phyloP scores from a whole-genome alignment of 768 basidiomycete species.

The Mycena metata region DNA sequence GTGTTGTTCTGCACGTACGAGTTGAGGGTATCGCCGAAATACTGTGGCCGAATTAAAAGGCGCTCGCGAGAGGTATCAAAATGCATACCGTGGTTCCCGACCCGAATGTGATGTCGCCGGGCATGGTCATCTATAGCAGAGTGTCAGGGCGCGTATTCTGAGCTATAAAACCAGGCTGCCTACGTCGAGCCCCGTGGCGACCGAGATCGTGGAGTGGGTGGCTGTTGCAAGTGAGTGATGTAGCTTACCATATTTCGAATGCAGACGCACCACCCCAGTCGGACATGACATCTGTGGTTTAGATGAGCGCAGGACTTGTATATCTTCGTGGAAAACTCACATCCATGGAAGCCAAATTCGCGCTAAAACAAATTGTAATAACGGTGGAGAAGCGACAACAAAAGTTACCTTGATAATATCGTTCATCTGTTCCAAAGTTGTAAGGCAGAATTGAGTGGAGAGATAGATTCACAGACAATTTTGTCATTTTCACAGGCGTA shows the following conservation, averaged over 20 bases:
- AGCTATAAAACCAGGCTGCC: constrained; percentile 36
- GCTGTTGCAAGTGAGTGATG: constrained; percentile 34
- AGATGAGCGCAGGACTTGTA: neutral
- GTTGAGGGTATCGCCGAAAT: constrained; percentile 78
- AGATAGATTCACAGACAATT: too few relatives aligned
- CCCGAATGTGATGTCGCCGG: constrained; percentile 61
- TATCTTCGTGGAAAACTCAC: constrained; percentile 48
- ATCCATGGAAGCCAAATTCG: constrained; percentile 85
- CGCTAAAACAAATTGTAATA: constrained; percentile 39
- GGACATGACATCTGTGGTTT: constrained; percentile 69
- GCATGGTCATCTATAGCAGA: constrained; percentile 75
- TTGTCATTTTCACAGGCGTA: constrained; percentile 84
- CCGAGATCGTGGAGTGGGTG: constrained; percentile 72
- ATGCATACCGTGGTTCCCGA: constrained; percentile 41
- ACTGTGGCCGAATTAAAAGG: constrained; percentile 52
- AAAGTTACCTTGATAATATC: constrained; percentile 69
- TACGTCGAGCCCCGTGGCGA: constrained; percentile 74
- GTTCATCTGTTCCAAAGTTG: too few relatives aligned
- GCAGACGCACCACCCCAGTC: constrained; percentile 72
- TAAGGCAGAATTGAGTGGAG: too few relatives aligned
- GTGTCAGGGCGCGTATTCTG: constrained; percentile 8
- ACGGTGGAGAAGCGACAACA: neutral
- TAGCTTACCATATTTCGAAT: neutral
- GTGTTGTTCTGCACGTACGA: constrained; percentile 78
- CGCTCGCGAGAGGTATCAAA: constrained; percentile 55